Evolutionary conservation across 768 basidiomycete species (phyloP).

Genomic region (Mycena olivaceomarginata): DNA sequence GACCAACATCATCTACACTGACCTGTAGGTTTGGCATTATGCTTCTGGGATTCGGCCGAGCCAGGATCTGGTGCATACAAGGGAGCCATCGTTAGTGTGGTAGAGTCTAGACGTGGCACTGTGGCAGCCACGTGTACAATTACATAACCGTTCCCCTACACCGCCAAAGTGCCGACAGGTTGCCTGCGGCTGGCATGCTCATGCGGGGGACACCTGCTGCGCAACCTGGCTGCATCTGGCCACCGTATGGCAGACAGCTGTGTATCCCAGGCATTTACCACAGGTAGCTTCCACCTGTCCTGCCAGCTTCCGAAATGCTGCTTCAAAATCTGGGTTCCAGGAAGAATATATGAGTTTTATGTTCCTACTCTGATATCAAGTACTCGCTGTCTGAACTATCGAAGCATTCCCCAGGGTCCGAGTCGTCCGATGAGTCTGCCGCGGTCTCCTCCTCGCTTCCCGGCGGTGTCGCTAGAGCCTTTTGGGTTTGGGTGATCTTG

Average conservation of each 20-base stretch:
- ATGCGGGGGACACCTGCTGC: neutral
- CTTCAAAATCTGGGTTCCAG: neutral
- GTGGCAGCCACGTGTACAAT: too few relatives aligned
- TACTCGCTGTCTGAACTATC: too few relatives aligned
- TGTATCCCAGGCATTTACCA: neutral
- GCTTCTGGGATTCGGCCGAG: neutral
- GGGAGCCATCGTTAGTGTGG: too few relatives aligned
- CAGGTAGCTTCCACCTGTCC: neutral
- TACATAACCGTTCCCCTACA: too few relatives aligned
- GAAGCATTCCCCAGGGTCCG: neutral
- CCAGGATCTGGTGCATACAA: neutral
- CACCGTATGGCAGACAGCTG: neutral
- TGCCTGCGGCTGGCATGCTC: neutral
- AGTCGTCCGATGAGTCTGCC: neutral
- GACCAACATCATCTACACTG: neutral
- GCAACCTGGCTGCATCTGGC: neutral
- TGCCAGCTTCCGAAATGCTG: neutral
- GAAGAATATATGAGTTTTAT: neutral
- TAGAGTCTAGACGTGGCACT: too few relatives aligned
- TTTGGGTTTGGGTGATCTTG: neutral
- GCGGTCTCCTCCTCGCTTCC: neutral
- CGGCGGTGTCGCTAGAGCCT: neutral
- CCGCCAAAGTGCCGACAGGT: constrained; percentile 11
- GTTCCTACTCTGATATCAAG: neutral
- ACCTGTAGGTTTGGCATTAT: neutral